These are phyloP conservation scores for Sporisorium iseilematis-ciliati DNA, from an alignment of 1,284 basidiomycete genomes.

Conservation along the genomic window DNA sequence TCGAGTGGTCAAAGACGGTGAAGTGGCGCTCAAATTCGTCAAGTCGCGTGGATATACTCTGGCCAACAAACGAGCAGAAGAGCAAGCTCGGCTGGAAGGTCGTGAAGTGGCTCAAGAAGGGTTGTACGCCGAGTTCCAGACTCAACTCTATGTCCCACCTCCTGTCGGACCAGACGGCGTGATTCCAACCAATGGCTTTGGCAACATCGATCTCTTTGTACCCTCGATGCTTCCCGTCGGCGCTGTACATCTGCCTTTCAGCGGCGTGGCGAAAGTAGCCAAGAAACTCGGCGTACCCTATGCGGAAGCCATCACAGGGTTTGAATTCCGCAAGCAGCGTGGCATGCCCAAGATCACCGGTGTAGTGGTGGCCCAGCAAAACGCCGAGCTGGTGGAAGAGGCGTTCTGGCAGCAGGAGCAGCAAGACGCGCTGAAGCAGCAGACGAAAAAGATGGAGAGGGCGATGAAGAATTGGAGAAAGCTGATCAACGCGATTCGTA, in stretches of 20 bases:
- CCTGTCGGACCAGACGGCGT: constrained; percentile 85
- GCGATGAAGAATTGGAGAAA: constrained; percentile 89
- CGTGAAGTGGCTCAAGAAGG: constrained; percentile 74
- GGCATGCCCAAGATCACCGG: constrained; percentile 88
- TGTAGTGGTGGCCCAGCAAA: constrained; percentile 85
- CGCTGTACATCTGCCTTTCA: constrained; percentile 82
- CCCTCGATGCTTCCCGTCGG: constrained; percentile 93
- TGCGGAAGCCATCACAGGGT: constrained; percentile 93
- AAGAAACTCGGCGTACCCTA: constrained; percentile 86
- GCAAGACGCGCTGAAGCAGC: constrained; percentile 78
- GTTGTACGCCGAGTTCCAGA: constrained; percentile 87
- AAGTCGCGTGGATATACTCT: constrained; percentile 89
- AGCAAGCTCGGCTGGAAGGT: constrained; percentile 75
- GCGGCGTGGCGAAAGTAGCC: constrained; percentile 79
- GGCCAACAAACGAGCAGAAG: constrained; percentile 83
- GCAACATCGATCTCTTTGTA: constrained; percentile 95
- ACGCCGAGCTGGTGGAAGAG: constrained; percentile 82
- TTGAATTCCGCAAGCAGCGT: constrained; percentile 92
- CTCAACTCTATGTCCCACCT: constrained; percentile 81
- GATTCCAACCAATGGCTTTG: constrained; percentile 94
- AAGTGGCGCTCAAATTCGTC: constrained; percentile 89
- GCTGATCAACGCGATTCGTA: constrained; percentile 86
- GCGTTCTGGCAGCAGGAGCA: constrained; percentile 87
- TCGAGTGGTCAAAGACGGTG: constrained; percentile 78
- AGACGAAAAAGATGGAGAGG: constrained; percentile 81